Percentiles rank a stretch among this genome's conserved stretches.
Conservation (phyloP, 2,329 filamentous ascomycete genomes). For the Pseudocercospora musae region DNA sequence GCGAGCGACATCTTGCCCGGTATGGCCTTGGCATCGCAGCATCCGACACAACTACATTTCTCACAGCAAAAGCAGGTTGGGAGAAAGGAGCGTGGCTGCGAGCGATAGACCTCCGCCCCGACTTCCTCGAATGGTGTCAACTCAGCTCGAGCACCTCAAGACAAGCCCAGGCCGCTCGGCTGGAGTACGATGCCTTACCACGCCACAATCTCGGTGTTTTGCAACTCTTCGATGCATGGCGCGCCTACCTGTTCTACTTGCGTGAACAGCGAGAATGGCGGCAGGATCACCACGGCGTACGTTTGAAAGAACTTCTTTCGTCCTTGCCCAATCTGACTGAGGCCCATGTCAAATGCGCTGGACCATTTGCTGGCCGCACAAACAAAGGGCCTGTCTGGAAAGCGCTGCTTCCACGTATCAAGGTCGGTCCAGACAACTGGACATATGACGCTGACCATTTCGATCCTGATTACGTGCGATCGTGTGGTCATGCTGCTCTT, state of each 20-base stretch:
- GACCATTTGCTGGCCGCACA: slow-evolving; percentile 11
- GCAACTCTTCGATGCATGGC: slow-evolving; percentile 17
- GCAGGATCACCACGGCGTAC: slow-evolving; percentile 10
- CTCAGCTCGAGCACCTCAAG: background rate
- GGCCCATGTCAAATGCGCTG: slow-evolving; percentile 15
- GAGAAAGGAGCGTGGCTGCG: background rate
- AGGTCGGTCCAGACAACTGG: slow-evolving; percentile 19
- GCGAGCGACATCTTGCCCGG: slow-evolving; percentile 27
- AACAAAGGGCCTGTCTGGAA: slow-evolving; percentile 23
- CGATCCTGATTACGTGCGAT: slow-evolving; percentile 7
- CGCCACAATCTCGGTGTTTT: slow-evolving; percentile 16
- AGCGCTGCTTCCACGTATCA: slow-evolving; percentile 9
- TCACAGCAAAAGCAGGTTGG: slow-evolving; percentile 4
- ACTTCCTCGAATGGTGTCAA: background rate
- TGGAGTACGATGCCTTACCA: slow-evolving; percentile 17
- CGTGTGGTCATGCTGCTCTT: slow-evolving; percentile 17
- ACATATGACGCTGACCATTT: slow-evolving; percentile 8
- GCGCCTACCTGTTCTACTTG: slow-evolving; percentile 1
- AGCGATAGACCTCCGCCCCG: slow-evolving; percentile 11
- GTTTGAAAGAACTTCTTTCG: slow-evolving; percentile 20
- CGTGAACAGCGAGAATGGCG: slow-evolving; percentile 17
- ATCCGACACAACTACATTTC: slow-evolving; percentile 10
- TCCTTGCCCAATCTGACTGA: slow-evolving; percentile 23
- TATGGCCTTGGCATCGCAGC: background rate
- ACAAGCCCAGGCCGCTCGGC: slow-evolving; percentile 12